phyloP scores from a whole-genome alignment of 78 protist species.

The Dictyostelium capitatum region DNA sequence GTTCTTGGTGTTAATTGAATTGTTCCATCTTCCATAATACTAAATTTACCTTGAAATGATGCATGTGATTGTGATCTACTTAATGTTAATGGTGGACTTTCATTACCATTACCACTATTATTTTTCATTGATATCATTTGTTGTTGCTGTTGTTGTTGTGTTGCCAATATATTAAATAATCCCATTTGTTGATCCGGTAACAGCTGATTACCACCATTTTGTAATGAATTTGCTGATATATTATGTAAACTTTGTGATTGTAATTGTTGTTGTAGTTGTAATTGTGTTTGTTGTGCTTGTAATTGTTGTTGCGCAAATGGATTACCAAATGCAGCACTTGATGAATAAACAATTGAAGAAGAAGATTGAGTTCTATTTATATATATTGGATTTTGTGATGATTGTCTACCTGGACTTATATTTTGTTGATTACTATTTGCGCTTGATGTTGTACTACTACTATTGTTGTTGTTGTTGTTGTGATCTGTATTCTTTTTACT shows the following conservation, averaged over 20 bases:
- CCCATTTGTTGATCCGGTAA: conserved; percentile 12
- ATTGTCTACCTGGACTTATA: conserved; percentile 10
- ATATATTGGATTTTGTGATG: neutral
- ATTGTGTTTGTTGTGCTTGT: neutral
- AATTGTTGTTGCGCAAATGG: neutral
- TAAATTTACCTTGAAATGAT: conserved; percentile 30
- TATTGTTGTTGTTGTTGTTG: neutral
- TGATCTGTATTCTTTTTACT: neutral
- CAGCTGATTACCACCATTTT: neutral
- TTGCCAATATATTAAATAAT: neutral
- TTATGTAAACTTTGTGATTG: neutral
- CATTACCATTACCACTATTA: neutral
- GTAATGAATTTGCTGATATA: neutral
- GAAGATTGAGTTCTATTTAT: conserved; percentile 2
- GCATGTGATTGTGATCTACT: conserved; percentile 55
- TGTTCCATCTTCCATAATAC: neutral
- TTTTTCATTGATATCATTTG: neutral
- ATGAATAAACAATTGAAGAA: conserved; percentile 7
- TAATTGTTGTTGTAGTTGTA: neutral
- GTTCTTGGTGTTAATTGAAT: conserved; percentile 3
- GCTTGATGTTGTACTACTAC: neutral
- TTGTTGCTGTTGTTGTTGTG: conserved; percentile 5
- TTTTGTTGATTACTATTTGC: neutral
- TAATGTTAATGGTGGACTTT: conserved; percentile 18
- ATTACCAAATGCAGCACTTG: neutral